Base-by-base conservation (phyloP, 2,329 filamentous ascomycete species). In the Chalara sp. region DNA sequence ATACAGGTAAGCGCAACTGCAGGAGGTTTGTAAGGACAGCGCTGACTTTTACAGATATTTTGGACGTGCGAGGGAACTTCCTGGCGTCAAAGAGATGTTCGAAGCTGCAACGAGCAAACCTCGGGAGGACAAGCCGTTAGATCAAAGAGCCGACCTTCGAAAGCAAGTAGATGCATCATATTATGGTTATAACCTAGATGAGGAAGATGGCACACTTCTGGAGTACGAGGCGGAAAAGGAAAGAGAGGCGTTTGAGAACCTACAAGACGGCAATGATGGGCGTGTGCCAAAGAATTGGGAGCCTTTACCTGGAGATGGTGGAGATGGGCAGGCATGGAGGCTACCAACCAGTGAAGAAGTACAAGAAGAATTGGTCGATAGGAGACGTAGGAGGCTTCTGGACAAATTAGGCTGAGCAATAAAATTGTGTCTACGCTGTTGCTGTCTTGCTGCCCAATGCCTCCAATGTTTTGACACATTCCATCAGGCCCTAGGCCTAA, bases 51-150 rank as follows among this genome's bases (percentile, higher is more conserved):
- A 12, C 21, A 80, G 88, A 61, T 96, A 96, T 70, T 99, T 96
- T 72, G 93, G 93, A 0, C 77, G 93, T 4, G 93, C 93, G 47
- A 81, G 79, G 63, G 93, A 97, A 58, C 69, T 99, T 33, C 93
- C 93, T 0, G 93, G 93, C 47, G 93, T 99, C 5, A 96, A 96
- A 69, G 93, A 99, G 73, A 74, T 99, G 67, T 95, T 96, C 64
- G 91, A 96, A 62, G 86, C 87, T 1, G 86, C 88, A 0, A 76
- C 76, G 46, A 73, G 75, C 56, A 73, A 77, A 56, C 67, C 70
- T n/a, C 72, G 74, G 47, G 75, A 74, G 3, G 78, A 83, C 53
- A 84, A 83, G 63, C 79, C 83, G 2, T 69, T 81, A 6, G 85
- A 89, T 63, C 42, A 79, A 54, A 76, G 86, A 60, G 81, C 82